Evolutionary conservation across 2,329 filamentous ascomycete species (phyloP).

Genomic region (Fusarium sp.): DNA sequence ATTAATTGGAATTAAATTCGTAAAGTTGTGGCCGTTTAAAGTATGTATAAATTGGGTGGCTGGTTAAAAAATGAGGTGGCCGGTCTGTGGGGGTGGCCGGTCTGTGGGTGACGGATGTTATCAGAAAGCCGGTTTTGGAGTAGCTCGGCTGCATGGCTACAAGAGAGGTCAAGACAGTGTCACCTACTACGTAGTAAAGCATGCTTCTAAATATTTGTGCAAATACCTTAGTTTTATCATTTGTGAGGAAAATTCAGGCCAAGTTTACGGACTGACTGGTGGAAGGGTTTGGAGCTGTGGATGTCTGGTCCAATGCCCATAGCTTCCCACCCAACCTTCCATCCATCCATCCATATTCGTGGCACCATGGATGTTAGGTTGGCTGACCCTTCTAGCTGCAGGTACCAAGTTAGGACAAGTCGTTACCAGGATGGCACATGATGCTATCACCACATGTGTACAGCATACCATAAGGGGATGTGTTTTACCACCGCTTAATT

Average conservation of each 20-base stretch:
- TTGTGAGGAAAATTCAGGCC: constrained; percentile 26
- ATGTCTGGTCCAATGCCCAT: constrained; percentile 17
- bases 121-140: constrained; percentile 25
- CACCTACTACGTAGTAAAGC: neutral
- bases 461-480: neutral
- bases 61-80: too few species aligned
- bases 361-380: constrained; percentile 25
- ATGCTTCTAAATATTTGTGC: neutral
- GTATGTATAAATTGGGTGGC: too few species aligned
- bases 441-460: constrained; percentile 14
- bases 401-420: constrained; percentile 43
- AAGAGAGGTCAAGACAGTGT: constrained; percentile 29
- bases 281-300: constrained; percentile 7
- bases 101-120: too few species aligned
- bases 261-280: neutral
- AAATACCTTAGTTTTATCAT: constrained; percentile 17
- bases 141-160: constrained; percentile 19
- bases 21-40: too few species aligned
- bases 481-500: neutral
- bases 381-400: constrained; percentile 36
- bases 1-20: too few species aligned
- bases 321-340: constrained; percentile 6
- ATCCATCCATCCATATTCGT: constrained; percentile 21
- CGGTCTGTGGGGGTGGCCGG: too few species aligned
- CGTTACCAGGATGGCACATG: constrained; percentile 25